Conservation (phyloP, 2,329 filamentous ascomycete genomes). For the Pseudohalonectria lignicola region DNA sequence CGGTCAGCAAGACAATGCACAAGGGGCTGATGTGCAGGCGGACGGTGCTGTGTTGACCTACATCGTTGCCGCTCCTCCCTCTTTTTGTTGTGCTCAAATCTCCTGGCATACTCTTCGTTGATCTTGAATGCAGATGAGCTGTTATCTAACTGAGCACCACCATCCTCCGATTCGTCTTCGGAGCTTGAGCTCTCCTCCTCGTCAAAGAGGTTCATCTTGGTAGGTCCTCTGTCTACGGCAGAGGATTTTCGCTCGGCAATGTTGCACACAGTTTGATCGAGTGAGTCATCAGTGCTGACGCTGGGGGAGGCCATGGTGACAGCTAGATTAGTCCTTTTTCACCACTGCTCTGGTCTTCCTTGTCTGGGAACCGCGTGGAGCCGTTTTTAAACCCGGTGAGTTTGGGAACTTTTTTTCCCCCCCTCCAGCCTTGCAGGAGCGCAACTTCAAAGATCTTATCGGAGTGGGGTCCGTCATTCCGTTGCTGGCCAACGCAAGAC, state of each 20-base stretch:
- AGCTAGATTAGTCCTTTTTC: background rate
- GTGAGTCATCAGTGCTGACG: conserved; percentile 3
- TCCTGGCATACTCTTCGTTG: conserved; percentile 79
- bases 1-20: background rate
- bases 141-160: conserved; percentile 20
- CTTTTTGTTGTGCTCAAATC: conserved; percentile 97
- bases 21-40: too few relatives aligned
- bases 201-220: conserved; percentile 42
- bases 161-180: conserved; percentile 29
- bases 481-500: too few relatives aligned
- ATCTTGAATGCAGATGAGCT: conserved; percentile 51
- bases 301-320: background rate
- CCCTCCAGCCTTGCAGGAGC: too few relatives aligned
- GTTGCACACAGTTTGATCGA: conserved; percentile 3
- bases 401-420: too few relatives aligned
- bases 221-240: conserved; percentile 13
- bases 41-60: conserved; percentile 28
- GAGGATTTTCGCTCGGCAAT: background rate
- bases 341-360: too few relatives aligned
- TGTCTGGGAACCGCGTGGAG: too few relatives aligned
- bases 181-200: conserved; percentile 33
- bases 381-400: too few relatives aligned
- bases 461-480: too few relatives aligned
- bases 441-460: too few relatives aligned
- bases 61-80: conserved; percentile 70